Base-by-base conservation (phyloP, 148 eudicot species). In the Oxyria digyna region DNA sequence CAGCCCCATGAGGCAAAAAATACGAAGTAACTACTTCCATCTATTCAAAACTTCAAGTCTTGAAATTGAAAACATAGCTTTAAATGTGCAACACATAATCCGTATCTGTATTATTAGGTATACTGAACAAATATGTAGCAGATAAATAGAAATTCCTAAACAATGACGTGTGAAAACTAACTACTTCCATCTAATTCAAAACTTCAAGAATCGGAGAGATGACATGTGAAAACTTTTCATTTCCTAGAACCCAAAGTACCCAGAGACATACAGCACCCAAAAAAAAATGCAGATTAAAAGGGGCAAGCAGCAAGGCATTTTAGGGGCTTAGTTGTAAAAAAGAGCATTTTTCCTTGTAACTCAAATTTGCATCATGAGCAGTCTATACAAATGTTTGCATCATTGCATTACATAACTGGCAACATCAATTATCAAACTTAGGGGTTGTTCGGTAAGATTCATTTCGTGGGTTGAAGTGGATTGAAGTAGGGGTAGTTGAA, bases 311-410 rank as follows among this genome's bases (percentile, higher is more conserved):
- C 31, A 52, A 18, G 59, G 57, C 4, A 20, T 24, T 52, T 31
- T 23, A 52, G 27, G 59, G 29, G 31, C 15, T 52, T 31, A 52
- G 59, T 21, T 23, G 15, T 52, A 21, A 50, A 50, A 50, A 43
- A 43, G 15, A 43, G 8, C 17, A 18, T 49, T 20, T 49, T 21
- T 20, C 55, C 24, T 13, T 6, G 23, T 49, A 49, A 18, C 12
- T 49, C 55, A 18, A 8, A 49, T 20, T 52, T 52, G 2, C 1
- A 45, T 45, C 33, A 27, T 55, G n/a, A 32, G 33, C 63, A 21
- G n/a, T 55, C 62, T 11, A 8, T 55, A 27, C 35, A 55, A 55
- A 55, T 55, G 63, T 55, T 33, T 49, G 57, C 57, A 49, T 49
- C 26, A 20, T 49, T 49, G 57, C 57, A 10, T 49, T 55, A 26